These are phyloP conservation scores for Didymosphaeria variabile DNA, from an alignment of 2,329 filamentous ascomycete species.

Conservation along the genomic window DNA sequence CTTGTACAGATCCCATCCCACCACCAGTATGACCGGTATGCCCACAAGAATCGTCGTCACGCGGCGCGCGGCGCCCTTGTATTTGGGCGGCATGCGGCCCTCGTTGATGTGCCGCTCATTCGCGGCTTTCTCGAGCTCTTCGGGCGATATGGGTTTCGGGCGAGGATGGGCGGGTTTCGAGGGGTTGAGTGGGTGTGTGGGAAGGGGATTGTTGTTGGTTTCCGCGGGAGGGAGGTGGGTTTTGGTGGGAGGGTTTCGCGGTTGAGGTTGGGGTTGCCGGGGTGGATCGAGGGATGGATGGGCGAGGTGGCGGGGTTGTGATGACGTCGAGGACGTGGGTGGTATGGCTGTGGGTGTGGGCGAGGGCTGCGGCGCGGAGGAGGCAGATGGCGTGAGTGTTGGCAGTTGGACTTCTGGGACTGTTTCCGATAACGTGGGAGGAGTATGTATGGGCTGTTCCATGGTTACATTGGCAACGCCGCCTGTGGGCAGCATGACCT, in stretches of 20 bases:
- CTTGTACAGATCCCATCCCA: conserved; percentile 43
- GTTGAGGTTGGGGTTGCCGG: conserved; percentile 5
- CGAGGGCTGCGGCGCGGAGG: background rate
- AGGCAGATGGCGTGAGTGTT: conserved; percentile 6
- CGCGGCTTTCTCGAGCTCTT: conserved; percentile 1
- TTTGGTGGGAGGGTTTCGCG: conserved; percentile 7
- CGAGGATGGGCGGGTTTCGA: conserved; percentile 12
- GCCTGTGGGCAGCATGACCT: background rate
- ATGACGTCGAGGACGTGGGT: background rate
- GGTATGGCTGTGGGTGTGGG: background rate
- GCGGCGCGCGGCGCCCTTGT: conserved; percentile 41
- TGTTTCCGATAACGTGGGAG: background rate
- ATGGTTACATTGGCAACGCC: background rate
- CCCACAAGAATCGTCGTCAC: conserved; percentile 47
- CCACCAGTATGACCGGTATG: conserved; percentile 44
- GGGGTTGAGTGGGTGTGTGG: conserved; percentile 25
- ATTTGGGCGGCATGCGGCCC: conserved; percentile 38
- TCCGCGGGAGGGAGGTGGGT: conserved; percentile 10
- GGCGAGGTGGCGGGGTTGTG: background rate
- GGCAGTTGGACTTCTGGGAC: background rate
- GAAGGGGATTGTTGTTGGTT: conserved; percentile 37
- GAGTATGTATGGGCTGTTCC: background rate
- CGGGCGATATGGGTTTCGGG: conserved; percentile 14
- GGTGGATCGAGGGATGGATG: background rate
- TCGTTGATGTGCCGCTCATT: conserved; percentile 27